Evolutionary conservation across 106 monocot species (phyloP), one percentile per base, ranked within the genome.

Genomic region (Apostasia shenzhenica): DNA sequence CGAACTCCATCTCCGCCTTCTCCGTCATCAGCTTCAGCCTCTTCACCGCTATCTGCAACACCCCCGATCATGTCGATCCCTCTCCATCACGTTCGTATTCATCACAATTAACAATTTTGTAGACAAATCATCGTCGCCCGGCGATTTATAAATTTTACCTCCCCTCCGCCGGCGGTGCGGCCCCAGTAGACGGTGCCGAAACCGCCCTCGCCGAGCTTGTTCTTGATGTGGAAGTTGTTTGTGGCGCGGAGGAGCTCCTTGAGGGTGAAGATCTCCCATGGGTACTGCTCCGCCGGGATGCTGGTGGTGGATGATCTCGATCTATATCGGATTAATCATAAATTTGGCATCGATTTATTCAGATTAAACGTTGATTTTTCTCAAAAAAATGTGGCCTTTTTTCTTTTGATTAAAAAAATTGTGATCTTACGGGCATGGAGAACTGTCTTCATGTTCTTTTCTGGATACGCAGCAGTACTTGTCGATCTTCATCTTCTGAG

Each of bases 181-280:
- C 86, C 86, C 57, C 57, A 77, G 67, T 82, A 86, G 59, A 86
- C 86, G 47, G 66, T 80, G 11, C 77, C 86, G 67, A 87, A 87
- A 5, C 80, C 83, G 38, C 83, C 87, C 59, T 87, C 87, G 46
- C 87, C 83, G 45, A 87, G 76, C 72, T 81, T 87, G 74, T 81
- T 78, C 14, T 57, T 64, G 0, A 75, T 65, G 59, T 59, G 57
- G 61, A 87, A 87, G 72, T 77, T 71, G 66, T 72, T 79, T 3
- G 86, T 86, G 10, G 86, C 86, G 0, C 66, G 66, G 26, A 60
- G 53, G 39, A 86, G 75, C 71, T 78, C 77, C 42, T 78, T 75
- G 9, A 80, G 60, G 45, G 78, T 69, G 78, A 71, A 87, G 8
- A 55, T 42, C 45, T 80, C 67, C 87, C 83, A 74, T 44, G 83